Evolutionary conservation across 305 asterid species (phyloP).

Genomic region (Solanum hybrid): DNA sequence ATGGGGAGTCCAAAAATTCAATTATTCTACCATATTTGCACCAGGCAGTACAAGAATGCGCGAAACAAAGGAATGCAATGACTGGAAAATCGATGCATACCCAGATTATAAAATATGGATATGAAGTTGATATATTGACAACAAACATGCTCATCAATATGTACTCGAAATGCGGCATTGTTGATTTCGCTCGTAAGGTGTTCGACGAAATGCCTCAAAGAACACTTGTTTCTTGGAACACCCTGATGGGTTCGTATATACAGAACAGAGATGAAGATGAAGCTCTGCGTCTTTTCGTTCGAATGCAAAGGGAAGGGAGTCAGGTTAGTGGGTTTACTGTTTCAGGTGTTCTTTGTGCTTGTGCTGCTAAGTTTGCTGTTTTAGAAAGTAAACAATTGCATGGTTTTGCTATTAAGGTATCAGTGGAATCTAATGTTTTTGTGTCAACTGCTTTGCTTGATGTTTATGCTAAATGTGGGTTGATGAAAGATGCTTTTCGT

Average conservation of each 20-base stretch:
- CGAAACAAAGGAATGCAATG: conserved; percentile 21
- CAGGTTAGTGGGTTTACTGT: conserved; percentile 54
- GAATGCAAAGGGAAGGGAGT: conserved; percentile 49
- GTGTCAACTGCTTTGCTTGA: conserved; percentile 69
- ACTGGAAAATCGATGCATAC: conserved; percentile 54
- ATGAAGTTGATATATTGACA: conserved; percentile 33
- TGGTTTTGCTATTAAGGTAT: conserved; percentile 44
- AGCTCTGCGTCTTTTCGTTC: conserved; percentile 38
- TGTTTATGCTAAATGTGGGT: conserved; percentile 61
- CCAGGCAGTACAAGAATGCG: conserved; percentile 37
- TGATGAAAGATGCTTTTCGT: conserved; percentile 39
- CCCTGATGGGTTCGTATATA: conserved; percentile 48
- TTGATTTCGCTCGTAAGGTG: conserved; percentile 37
- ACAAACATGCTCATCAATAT: conserved; percentile 61
- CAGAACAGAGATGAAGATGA: conserved; percentile 38
- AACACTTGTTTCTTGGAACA: conserved; percentile 69
- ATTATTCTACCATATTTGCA: conserved; percentile 36
- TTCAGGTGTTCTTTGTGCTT: conserved; percentile 64
- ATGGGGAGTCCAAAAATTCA: conserved; percentile 3
- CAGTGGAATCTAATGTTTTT: conserved; percentile 38
- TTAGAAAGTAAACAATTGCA: conserved; percentile 67
- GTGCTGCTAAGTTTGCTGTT: conserved; percentile 49
- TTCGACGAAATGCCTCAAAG: conserved; percentile 60
- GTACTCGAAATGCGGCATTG: conserved; percentile 46
- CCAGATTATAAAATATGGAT: conserved; percentile 37